phyloP scores from a whole-genome alignment of 2,329 filamentous ascomycete species.

The Westerdykella sp. region DNA sequence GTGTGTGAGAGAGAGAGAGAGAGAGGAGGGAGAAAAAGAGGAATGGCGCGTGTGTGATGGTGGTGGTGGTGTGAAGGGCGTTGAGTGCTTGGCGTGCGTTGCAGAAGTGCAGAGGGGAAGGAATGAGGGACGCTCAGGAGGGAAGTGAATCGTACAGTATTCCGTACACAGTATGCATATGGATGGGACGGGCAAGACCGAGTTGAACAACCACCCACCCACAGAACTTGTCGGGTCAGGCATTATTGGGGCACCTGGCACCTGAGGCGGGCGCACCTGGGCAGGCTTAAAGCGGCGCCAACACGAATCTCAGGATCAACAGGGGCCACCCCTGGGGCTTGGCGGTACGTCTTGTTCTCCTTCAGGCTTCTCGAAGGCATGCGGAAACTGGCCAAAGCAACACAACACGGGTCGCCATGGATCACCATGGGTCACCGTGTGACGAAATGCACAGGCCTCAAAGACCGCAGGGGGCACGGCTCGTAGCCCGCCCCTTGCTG shows the following conservation, averaged over 20 bases:
- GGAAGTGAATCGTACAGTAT: no score
- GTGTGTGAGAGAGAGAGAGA: neutral
- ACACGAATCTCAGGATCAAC: neutral
- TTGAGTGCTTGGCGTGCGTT: neutral
- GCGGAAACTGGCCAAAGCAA: neutral
- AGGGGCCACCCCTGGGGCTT: neutral
- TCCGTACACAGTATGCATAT: no score
- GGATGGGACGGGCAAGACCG: neutral
- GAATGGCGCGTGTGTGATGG: conserved; percentile 4
- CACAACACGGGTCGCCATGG: no score
- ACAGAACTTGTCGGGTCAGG: no score
- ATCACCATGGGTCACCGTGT: no score
- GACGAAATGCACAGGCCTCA: no score
- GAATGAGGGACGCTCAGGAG: neutral
- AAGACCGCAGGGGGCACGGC: neutral
- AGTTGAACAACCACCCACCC: no score
- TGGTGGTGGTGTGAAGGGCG: conserved; percentile 11
- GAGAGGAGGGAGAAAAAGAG: neutral
- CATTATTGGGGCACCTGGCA: no score
- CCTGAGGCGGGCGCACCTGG: no score
- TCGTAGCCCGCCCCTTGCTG: neutral
- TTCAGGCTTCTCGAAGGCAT: no score
- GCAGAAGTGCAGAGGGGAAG: neutral
- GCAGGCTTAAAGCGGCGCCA: no score
- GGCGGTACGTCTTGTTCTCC: neutral